Percentiles rank a stretch among this genome's conserved stretches.
Conservation (phyloP, 2,329 filamentous ascomycete species). For the Pseudocercospora cruenta region DNA sequence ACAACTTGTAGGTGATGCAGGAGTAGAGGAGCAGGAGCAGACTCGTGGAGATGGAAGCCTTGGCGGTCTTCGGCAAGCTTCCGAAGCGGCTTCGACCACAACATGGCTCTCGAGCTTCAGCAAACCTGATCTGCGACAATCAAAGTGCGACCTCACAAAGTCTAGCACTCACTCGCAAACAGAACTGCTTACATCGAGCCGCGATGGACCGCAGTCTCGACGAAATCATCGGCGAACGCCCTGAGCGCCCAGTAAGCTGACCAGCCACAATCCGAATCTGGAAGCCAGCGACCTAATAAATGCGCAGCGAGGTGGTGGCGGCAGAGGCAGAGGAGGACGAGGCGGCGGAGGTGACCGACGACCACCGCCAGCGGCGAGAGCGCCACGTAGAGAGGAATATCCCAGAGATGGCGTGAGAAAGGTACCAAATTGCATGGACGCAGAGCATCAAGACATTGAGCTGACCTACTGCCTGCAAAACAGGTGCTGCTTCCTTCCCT, state of each 20-base stretch:
- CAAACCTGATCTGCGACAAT: not conserved
- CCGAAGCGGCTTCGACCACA: not conserved
- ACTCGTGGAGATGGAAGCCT: not conserved
- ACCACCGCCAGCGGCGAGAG: conserved; percentile 68
- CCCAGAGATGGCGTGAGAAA: conserved; percentile 89
- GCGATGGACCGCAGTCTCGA: conserved; percentile 67
- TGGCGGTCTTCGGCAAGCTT: not conserved
- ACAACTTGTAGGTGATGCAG: not conserved
- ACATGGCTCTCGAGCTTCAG: not conserved
- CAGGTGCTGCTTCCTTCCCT: conserved; percentile 50
- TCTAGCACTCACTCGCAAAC: not conserved
- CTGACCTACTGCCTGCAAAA: conserved; percentile 14
- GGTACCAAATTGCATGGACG: conserved; percentile 53
- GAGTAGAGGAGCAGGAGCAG: not conserved
- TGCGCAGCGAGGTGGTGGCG: conserved; percentile 31
- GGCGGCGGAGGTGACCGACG: conserved; percentile 30
- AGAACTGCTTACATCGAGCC: not conserved
- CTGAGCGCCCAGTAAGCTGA: conserved; percentile 48
- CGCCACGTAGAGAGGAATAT: conserved; percentile 56
- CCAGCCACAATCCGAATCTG: conserved; percentile 15
- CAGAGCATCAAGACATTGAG: not conserved
- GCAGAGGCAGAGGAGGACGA: conserved; percentile 31
- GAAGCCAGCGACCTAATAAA: not conserved
- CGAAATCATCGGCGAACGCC: conserved; percentile 65
- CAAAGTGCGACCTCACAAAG: not conserved